These are phyloP conservation scores for Tolypocladium tropicale DNA, from an alignment of 2,329 filamentous ascomycete species.

Conservation along the genomic window DNA sequence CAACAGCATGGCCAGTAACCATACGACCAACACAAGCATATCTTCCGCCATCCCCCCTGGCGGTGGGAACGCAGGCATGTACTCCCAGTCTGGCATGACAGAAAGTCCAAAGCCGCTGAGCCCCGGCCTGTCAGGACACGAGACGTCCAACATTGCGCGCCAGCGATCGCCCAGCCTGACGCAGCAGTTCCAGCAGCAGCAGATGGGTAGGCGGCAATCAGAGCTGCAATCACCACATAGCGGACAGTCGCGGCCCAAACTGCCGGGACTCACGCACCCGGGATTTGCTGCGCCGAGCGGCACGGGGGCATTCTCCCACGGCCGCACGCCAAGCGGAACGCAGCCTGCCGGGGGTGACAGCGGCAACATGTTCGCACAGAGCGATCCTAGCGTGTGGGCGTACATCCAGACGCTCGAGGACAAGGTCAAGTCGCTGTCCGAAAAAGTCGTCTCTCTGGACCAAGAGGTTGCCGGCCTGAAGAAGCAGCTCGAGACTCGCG, in stretches of 20 bases:
- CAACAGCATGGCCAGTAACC: conserved; percentile 28
- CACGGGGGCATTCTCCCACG: conserved; percentile 19
- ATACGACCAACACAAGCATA: conserved; percentile 37
- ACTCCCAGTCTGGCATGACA: conserved; percentile 63
- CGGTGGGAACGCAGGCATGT: conserved; percentile 46
- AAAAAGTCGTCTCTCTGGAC: conserved; percentile 22
- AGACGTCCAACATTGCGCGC: conserved; percentile 37
- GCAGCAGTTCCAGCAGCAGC: conserved; percentile 55
- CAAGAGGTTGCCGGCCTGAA: conserved; percentile 22
- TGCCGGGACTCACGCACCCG: conserved; percentile 25
- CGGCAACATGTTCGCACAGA: conserved; percentile 55
- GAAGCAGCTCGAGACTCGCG: conserved; percentile 21
- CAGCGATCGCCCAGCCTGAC: conserved; percentile 58
- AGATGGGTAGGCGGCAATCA: conserved; percentile 42
- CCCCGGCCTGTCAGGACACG: conserved; percentile 46
- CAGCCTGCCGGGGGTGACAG: conserved; percentile 45
- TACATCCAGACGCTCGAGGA: conserved; percentile 65
- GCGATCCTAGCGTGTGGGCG: conserved; percentile 55
- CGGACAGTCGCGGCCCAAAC: conserved; percentile 27
- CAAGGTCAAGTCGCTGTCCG: conserved; percentile 25
- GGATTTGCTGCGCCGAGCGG: conserved; percentile 19
- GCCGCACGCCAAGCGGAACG: conserved; percentile 34
- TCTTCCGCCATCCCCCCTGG: conserved; percentile 36
- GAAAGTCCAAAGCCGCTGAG: conserved; percentile 82
- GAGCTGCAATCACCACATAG: conserved; percentile 45